A percentile compares a stretch with the other conserved stretches of the same genome.
phyloP scores from a whole-genome alignment of 2,329 filamentous ascomycete species.

The Phialocephala subalpina region DNA sequence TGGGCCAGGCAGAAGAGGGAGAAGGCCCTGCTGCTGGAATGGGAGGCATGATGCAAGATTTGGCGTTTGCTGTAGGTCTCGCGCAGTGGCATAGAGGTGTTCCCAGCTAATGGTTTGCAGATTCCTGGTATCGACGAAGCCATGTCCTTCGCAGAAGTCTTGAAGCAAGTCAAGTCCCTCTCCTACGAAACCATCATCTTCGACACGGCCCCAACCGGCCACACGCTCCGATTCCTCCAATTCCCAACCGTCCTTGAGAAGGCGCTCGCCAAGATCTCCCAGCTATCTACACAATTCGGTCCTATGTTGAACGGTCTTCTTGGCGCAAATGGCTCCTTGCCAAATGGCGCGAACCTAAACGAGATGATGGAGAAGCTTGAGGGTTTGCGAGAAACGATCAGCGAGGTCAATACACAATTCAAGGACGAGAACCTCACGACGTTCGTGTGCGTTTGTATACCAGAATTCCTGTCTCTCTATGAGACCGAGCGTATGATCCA shows the following conservation, averaged over 20 bases:
- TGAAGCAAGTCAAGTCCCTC: conserved; percentile 98
- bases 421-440: conserved; percentile 96
- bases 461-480: conserved; percentile 95
- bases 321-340: conserved; percentile 70
- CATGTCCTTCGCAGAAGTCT: conserved; percentile 99
- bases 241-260: conserved; percentile 99
- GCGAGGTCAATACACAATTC: conserved; percentile 97
- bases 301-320: conserved; percentile 95
- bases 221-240: conserved; percentile 97
- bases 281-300: conserved; percentile 92
- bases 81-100: neutral
- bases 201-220: conserved; percentile 96
- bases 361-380: conserved; percentile 97
- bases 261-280: conserved; percentile 94
- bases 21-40: conserved; percentile 78
- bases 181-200: conserved; percentile 99
- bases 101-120: conserved; percentile 52
- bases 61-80: conserved; percentile 84
- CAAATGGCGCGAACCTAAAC: conserved; percentile 90
- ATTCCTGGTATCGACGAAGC: conserved; percentile 99
- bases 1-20: conserved; percentile 77
- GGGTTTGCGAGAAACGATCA: conserved; percentile 88
- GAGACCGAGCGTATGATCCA: conserved; percentile 99
- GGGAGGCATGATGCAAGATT: conserved; percentile 98
- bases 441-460: conserved; percentile 98